Evolutionary conservation across 108 stramenopile species (phyloP).

Genomic region (Skeletonema grethae): DNA sequence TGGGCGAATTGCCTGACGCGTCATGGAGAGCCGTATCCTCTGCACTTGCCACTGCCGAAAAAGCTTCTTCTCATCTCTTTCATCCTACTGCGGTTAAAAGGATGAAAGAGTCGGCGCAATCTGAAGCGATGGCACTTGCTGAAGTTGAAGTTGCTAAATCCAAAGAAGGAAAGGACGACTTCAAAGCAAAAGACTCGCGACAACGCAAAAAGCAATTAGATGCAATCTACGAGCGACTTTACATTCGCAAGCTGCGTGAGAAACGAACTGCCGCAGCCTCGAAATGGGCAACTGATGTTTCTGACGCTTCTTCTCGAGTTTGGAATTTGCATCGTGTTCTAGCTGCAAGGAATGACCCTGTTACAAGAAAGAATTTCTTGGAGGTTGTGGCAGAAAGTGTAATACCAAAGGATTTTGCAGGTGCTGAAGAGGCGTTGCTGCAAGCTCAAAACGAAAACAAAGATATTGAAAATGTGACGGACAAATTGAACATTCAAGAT

Average conservation of each 20-base stretch:
- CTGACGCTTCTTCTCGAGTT: slow-evolving; percentile 66
- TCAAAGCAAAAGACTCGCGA: slow-evolving; percentile 47
- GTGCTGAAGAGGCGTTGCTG: slow-evolving; percentile 19
- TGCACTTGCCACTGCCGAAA: slow-evolving; percentile 60
- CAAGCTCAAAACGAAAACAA: slow-evolving; percentile 55
- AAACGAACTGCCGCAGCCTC: slow-evolving; percentile 58
- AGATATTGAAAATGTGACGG: slow-evolving; percentile 21
- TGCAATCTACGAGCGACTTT: slow-evolving; percentile 42
- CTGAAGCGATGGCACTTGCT: slow-evolving; percentile 52
- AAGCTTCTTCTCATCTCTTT: slow-evolving; percentile 40
- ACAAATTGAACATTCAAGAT: slow-evolving; percentile 13
- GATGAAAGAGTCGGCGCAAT: slow-evolving; percentile 36
- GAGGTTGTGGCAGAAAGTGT: slow-evolving; percentile 64
- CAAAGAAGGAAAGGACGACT: slow-evolving; percentile 45
- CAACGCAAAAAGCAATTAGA: slow-evolving; percentile 67
- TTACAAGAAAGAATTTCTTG: slow-evolving; percentile 69
- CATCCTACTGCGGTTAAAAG: slow-evolving; percentile 44
- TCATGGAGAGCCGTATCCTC: slow-evolving; percentile 74
- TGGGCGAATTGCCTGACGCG: slow-evolving; percentile 81
- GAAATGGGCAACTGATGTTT: slow-evolving; percentile 59
- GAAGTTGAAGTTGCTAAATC: slow-evolving; percentile 48
- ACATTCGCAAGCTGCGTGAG: slow-evolving; percentile 69
- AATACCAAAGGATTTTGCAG: slow-evolving; percentile 58
- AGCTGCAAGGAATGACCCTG: slow-evolving; percentile 75
- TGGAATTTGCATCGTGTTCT: slow-evolving; percentile 84